phyloP scores from a whole-genome alignment of 345 rosid genomes.

The Lepidium didymum region DNA sequence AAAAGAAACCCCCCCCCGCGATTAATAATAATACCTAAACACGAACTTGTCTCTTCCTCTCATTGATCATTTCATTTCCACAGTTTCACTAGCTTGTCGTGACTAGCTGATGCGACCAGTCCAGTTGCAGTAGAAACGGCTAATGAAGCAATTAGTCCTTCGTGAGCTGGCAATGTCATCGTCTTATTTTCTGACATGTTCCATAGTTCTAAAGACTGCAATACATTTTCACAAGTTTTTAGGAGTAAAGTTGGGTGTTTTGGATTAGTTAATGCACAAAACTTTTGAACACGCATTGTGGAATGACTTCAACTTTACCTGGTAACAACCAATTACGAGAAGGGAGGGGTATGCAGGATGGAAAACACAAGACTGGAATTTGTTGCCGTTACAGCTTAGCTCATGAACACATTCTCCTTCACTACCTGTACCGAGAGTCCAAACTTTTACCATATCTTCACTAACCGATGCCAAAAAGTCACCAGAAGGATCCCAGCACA shows the following conservation, averaged over 20 bases:
- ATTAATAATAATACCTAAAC: constrained; percentile 15
- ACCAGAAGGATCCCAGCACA: constrained; percentile 92
- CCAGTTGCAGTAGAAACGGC: constrained; percentile 71
- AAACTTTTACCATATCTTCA: constrained; percentile 87
- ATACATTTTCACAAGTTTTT: constrained; percentile 4
- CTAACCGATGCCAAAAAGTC: constrained; percentile 84
- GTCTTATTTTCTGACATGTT: constrained; percentile 80
- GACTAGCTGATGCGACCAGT: constrained; percentile 91
- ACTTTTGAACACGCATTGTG: not conserved
- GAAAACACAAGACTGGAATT: constrained; percentile 82
- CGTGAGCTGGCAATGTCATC: constrained; percentile 71
- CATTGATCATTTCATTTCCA: constrained; percentile 51
- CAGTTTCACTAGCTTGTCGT: constrained; percentile 79
- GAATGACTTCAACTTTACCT: constrained; percentile 39
- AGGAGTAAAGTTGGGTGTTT: not conserved
- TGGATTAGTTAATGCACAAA: not conserved
- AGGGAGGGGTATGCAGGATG: constrained; percentile 66
- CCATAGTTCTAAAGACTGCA: constrained; percentile 95
- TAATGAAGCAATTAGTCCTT: constrained; percentile 66
- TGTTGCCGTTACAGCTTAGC: constrained; percentile 82
- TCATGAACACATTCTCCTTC: constrained; percentile 90
- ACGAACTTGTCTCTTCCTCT: not conserved
- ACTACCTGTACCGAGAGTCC: constrained; percentile 78
- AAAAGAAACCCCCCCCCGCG: not conserved
- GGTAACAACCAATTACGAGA: constrained; percentile 91